phyloP scores from a whole-genome alignment of 2,329 filamentous ascomycete genomes.

The Aspergillus japonicus region DNA sequence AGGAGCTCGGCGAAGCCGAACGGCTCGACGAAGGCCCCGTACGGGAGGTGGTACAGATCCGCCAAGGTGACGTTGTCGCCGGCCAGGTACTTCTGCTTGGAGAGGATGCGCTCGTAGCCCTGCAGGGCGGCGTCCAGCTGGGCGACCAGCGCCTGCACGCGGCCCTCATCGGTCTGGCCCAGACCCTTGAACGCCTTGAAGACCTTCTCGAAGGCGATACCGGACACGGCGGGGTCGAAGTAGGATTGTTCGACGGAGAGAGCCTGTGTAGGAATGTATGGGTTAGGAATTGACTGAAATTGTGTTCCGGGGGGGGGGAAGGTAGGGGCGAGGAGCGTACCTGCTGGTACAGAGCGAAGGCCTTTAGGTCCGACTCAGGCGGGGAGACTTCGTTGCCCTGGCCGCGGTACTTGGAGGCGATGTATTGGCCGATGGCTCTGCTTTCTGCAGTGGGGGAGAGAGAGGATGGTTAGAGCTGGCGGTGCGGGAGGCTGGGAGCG shows the following conservation, averaged over 20 bases:
- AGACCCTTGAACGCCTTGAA: conserved; percentile 15
- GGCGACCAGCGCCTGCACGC: conserved; percentile 9
- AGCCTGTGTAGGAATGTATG: conserved; percentile 18
- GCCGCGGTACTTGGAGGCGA: conserved; percentile 20
- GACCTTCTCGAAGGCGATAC: conserved; percentile 19
- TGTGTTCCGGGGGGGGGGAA: neutral
- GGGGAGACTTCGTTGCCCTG: conserved; percentile 17
- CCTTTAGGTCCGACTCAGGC: conserved; percentile 18
- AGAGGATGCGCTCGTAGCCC: conserved; percentile 20
- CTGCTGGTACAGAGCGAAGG: conserved; percentile 24
- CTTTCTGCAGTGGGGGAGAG: conserved; percentile 21
- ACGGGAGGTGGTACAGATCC: conserved; percentile 16
- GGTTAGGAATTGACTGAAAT: neutral
- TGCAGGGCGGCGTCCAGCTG: conserved; percentile 13
- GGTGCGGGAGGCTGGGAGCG: neutral
- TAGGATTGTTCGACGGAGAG: conserved; percentile 28
- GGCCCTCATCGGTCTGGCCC: conserved; percentile 14
- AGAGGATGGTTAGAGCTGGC: neutral
- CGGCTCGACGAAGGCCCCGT: conserved; percentile 12
- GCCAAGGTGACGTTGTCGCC: conserved; percentile 20
- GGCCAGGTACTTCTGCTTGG: conserved; percentile 22
- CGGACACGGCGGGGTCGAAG: conserved; percentile 18
- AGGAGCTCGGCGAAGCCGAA: conserved; percentile 16
- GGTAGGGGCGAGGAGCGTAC: conserved; percentile 12
- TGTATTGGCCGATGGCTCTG: conserved; percentile 36